A percentile compares a stretch with the other conserved stretches of the same genome.
Evolutionary conservation across 2,329 filamentous ascomycete species (phyloP).

Genomic region (Ploettnerulaceae sp.): DNA sequence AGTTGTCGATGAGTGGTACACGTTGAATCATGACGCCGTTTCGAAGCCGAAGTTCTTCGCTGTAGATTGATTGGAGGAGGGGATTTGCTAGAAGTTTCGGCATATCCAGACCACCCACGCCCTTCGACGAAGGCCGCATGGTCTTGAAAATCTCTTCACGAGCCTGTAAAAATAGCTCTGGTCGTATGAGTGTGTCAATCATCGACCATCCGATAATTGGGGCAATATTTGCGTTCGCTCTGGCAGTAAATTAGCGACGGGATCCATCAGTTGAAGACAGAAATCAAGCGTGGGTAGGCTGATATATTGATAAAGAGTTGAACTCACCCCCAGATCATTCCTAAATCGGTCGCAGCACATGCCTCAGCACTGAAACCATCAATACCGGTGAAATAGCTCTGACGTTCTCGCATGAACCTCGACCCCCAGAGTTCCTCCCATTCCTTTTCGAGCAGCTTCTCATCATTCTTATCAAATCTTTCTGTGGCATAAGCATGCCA

Average conservation of each 20-base stretch:
- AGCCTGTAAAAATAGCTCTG: conserved; percentile 20
- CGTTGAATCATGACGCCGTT: conserved; percentile 18
- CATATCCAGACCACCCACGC: background rate
- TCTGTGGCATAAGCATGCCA: conserved; percentile 29
- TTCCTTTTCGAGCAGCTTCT: conserved; percentile 18
- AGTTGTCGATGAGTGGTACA: conserved; percentile 20
- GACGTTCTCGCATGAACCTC: conserved; percentile 29
- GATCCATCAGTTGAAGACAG: too few species aligned
- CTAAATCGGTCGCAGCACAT: conserved; percentile 21
- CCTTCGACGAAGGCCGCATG: conserved; percentile 10
- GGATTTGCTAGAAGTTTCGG: conserved; percentile 24
- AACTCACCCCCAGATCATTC: conserved; percentile 26
- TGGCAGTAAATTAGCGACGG: conserved; percentile 12
- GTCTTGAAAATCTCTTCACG: conserved; percentile 23
- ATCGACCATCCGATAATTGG: conserved; percentile 29
- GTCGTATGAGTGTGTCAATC: conserved; percentile 24
- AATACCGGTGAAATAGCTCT: conserved; percentile 5
- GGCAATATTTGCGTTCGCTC: conserved; percentile 28
- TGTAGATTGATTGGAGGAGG: conserved; percentile 36
- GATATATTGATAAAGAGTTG: background rate
- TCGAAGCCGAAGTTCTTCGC: conserved; percentile 34
- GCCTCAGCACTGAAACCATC: conserved; percentile 12
- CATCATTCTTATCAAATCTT: conserved; percentile 19
- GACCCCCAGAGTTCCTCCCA: conserved; percentile 32
- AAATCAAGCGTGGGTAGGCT: too few species aligned